Conservation (phyloP, 1,284 basidiomycete genomes). For the Lentinus polychrous region DNA sequence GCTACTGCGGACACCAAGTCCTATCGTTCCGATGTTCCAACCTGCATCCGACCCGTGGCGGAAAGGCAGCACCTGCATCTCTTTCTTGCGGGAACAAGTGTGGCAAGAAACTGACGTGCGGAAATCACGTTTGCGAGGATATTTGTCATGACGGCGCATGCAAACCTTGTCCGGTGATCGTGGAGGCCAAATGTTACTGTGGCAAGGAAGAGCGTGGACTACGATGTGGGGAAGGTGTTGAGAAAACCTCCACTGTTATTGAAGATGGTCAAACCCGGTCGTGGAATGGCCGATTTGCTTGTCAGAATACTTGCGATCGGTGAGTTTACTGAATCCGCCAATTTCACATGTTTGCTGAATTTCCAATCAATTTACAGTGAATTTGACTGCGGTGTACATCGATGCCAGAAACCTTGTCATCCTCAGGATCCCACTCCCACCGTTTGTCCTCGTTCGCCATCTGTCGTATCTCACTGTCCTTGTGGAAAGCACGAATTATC, state of each 20-base stretch:
- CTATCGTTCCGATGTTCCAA: slow-evolving; percentile 62
- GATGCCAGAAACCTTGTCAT: slow-evolving; percentile 66
- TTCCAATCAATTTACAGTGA: slow-evolving; percentile 31
- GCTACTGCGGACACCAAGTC: slow-evolving; percentile 59
- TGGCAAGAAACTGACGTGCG: slow-evolving; percentile 51
- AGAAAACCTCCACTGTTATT: slow-evolving; percentile 22
- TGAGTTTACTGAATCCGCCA: slow-evolving; percentile 20
- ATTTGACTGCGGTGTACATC: slow-evolving; percentile 74
- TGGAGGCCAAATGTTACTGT: slow-evolving; percentile 68
- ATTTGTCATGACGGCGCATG: slow-evolving; percentile 75
- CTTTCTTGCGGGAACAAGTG: slow-evolving; percentile 70
- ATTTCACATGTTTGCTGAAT: too few relatives aligned
- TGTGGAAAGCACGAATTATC: slow-evolving; percentile 67
- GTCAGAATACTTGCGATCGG: slow-evolving; percentile 58
- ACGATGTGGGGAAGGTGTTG: slow-evolving; percentile 56
- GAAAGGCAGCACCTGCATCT: slow-evolving; percentile 27
- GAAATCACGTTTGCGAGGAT: slow-evolving; percentile 57
- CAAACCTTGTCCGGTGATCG: slow-evolving; percentile 48
- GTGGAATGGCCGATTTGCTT: slow-evolving; percentile 72
- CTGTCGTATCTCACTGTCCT: slow-evolving; percentile 65
- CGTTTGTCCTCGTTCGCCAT: slow-evolving; percentile 70
- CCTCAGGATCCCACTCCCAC: slow-evolving; percentile 54
- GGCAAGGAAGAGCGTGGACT: slow-evolving; percentile 58
- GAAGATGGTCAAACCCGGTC: too few relatives aligned
- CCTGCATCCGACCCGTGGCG: slow-evolving; percentile 25